Base-by-base conservation (phyloP, 2,329 filamentous ascomycete species). In the Ascosphaera pollenicola region DNA sequence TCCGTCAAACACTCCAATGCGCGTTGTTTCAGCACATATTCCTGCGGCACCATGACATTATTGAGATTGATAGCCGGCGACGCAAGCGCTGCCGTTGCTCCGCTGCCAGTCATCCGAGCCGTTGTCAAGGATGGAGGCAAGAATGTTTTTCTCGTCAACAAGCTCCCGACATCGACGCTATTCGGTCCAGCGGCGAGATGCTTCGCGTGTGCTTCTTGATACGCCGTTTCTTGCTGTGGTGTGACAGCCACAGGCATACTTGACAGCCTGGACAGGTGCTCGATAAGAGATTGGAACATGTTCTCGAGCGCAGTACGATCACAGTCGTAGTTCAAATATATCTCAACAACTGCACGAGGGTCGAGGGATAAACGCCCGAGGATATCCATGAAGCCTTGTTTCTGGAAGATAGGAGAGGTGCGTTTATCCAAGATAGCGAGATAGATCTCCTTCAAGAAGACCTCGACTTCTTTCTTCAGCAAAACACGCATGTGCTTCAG, bases 381-480 rank as follows among this genome's bases (percentile, higher is more conserved):
- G 18, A 98, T 73, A 43, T 74, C 75, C 56, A 98, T 72, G 47
- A 95, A 89, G 52, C 87, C 84, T 40, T 89, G 71, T 58, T 95
- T 98, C 54, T 98, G 89, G 43, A 84, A 84, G 8, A 78, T 62
- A 3, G 87, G 87, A 0, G 87, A 84, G 42, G 75, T 85, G 45
- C 78, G 75, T 55, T 87, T 80, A 38, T 93, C 87, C 30, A 98
- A 63, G 34, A 95, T 82, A 0, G 85, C 78, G 3, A 98, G 64
- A 53, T 98, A 98, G 21, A 98, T 91, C 53, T 98, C 89, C 54
- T 95, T 95, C 42, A 98, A 60, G 53, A 98, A 95, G 0, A 98
- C 87, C 56, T 95, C 89, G 40, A 98, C 80, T 54, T 98, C 89
- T 70, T 93, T 92, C 74, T 98, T 98, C 59, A 98, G 79, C 45